Base-by-base conservation (phyloP, 139 green algal genomes). In the Asterochloris sp. region DNA sequence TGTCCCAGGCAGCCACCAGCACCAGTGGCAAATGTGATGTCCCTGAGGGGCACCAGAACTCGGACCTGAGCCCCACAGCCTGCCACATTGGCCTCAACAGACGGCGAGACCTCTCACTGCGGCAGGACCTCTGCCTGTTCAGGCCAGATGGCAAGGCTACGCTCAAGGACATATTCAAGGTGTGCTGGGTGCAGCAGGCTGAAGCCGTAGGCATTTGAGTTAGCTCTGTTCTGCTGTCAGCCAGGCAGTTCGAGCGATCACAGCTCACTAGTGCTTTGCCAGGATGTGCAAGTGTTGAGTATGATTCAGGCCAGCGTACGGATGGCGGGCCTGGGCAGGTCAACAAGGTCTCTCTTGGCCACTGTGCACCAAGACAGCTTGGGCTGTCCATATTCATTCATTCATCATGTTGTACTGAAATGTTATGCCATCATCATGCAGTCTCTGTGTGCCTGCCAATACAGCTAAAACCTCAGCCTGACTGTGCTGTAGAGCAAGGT, bases 81-180 rank as follows among this genome's bases (percentile, higher is more conserved):
- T 90, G 88, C 74, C 87, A 92, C 81, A 90, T 92, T 54, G 84
- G 84, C 11, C 64, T 91, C 11, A 84, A 83, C 73, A n/a, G 88
- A 29, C 83, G 89, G 17, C 89, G 89, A 67, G 88, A 92, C 82
- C 62, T 91, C 23, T 87, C 82, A 28, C 54, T 92, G 62, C 74
- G 85, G 71, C 54, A 82, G 28, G 89, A 92, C 16, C 38, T 92
- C 19, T 75, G 69, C 47, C 68, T 92, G 2, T 68, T 62, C 21
- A 47, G 82, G 12, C 54, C 78, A 26, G 86, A 83, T 61, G 62
- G 85, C 76, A 24, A 29, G 9, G 13, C 78, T 15, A 87, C 63
- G 16, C 62, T 92, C 19, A 71, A 47, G 16, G 79, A 90, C 15
- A 60, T 90, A 38, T 76, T 92, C 27, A 85, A 86, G 87, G 89